A percentile compares a stretch with the other conserved stretches of the same genome.
These are phyloP conservation scores for Aphanomyces astaci DNA, from an alignment of 352 stramenopile species.

Conservation along the genomic window DNA sequence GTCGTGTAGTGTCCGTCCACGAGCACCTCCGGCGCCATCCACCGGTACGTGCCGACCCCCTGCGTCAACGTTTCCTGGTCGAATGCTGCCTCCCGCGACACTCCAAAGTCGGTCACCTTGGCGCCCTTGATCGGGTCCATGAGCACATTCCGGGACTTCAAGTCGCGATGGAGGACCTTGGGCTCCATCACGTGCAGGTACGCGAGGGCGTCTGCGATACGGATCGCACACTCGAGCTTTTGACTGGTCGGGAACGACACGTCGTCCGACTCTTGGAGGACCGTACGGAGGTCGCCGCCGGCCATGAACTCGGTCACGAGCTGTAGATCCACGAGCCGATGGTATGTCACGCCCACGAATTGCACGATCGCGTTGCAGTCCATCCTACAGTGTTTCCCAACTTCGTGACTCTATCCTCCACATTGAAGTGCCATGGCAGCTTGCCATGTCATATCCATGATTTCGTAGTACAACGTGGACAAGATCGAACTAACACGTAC, in stretches of 20 bases:
- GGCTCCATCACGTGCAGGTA: slow-evolving; percentile 20
- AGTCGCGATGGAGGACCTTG: slow-evolving; percentile 14
- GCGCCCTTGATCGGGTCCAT: slow-evolving; percentile 11
- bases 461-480: neutral
- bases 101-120: slow-evolving; percentile 19
- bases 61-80: slow-evolving; percentile 10
- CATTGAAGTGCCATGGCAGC: neutral
- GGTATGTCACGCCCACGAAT: slow-evolving; percentile 11
- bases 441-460: no score
- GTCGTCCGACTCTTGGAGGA: neutral
- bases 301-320: slow-evolving; percentile 14
- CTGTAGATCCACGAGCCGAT: slow-evolving; percentile 6
- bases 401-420: no score
- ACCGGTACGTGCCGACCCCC: slow-evolving; percentile 19
- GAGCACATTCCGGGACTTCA: slow-evolving; percentile 18
- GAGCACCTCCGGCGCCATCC: slow-evolving; percentile 21
- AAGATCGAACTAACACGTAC: neutral
- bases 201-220: slow-evolving; percentile 1
- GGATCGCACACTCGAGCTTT: neutral
- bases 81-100: slow-evolving; percentile 8
- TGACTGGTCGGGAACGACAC: neutral
- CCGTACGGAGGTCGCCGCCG: slow-evolving; percentile 1
- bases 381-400: neutral
- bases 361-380: slow-evolving; percentile 1
- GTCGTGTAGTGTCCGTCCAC: slow-evolving; percentile 18